Evolutionary conservation across 176 grass and related monocot genomes (phyloP).

Genomic region (Carex kokanica): DNA sequence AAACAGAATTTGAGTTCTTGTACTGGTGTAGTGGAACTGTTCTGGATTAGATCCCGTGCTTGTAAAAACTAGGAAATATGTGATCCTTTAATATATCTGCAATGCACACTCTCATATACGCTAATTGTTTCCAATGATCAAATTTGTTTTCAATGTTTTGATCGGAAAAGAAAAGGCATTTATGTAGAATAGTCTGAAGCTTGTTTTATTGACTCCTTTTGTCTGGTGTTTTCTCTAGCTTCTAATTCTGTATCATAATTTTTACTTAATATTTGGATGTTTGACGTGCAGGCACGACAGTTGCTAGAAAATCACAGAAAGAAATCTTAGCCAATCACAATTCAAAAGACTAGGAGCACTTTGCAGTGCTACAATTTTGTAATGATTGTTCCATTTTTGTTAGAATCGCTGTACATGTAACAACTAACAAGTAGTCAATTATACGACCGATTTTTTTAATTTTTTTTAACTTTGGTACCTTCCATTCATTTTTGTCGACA

Average conservation of each 20-base stretch:
- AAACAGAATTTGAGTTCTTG: neutral
- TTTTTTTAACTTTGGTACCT: neutral
- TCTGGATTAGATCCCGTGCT: too few species aligned
- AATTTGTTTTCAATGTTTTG: neutral
- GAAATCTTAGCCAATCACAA: neutral
- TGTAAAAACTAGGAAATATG: too few species aligned
- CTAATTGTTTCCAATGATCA: neutral
- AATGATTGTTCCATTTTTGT: neutral
- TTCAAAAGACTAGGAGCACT: neutral
- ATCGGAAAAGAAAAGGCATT: neutral
- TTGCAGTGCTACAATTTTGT: slow-evolving; percentile 26
- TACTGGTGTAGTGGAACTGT: neutral
- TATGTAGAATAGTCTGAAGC: neutral
- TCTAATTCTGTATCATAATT: neutral
- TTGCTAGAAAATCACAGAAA: slow-evolving; percentile 16
- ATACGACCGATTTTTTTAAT: neutral
- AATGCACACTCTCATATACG: neutral
- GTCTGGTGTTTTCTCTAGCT: too few species aligned
- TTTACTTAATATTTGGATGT: neutral
- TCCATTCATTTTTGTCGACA: neutral
- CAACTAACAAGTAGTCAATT: neutral
- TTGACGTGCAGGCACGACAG: neutral
- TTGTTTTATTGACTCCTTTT: neutral
- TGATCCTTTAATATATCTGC: neutral
- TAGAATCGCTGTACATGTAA: slow-evolving; percentile 14